Percentiles rank a stretch among this genome's conserved stretches.
Evolutionary conservation across 176 grass and related monocot species (phyloP).

Genomic region (Canna indica): DNA sequence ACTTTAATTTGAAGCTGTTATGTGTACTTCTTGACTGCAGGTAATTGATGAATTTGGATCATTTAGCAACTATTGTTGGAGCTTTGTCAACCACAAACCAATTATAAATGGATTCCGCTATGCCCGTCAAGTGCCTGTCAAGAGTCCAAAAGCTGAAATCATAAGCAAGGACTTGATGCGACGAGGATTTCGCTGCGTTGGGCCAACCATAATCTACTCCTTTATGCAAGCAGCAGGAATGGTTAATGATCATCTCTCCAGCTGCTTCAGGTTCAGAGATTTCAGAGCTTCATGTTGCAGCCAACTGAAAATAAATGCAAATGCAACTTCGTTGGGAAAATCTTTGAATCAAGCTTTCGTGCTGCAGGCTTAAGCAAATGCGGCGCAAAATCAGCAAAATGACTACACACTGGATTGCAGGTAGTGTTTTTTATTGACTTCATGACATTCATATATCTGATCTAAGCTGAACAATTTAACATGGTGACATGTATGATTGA

Average conservation of each 20-base stretch:
- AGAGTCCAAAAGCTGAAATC: constrained; percentile 49
- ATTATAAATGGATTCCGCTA: constrained; percentile 36
- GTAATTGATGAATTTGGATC: constrained; percentile 43
- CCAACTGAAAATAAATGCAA: background rate
- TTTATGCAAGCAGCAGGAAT: constrained; percentile 59
- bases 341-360: background rate
- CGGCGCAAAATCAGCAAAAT: background rate
- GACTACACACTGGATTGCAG: background rate
- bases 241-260: constrained; percentile 39
- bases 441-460: too few relatives aligned
- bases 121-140: constrained; percentile 40
- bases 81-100: constrained; percentile 45
- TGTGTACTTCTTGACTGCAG: too few relatives aligned
- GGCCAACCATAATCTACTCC: constrained; percentile 48
- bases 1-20: background rate
- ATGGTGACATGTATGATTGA: too few relatives aligned
- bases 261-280: constrained; percentile 44
- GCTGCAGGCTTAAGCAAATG: background rate
- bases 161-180: constrained; percentile 62
- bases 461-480: too few relatives aligned
- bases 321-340: background rate
- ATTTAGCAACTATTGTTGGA: constrained; percentile 55
- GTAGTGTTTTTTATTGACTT: background rate
- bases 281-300: constrained; percentile 3
- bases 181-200: constrained; percentile 51